phyloP scores from a whole-genome alignment of 495 filamentous ascomycete genomes.

The Oleoguttula mirabilis region DNA sequence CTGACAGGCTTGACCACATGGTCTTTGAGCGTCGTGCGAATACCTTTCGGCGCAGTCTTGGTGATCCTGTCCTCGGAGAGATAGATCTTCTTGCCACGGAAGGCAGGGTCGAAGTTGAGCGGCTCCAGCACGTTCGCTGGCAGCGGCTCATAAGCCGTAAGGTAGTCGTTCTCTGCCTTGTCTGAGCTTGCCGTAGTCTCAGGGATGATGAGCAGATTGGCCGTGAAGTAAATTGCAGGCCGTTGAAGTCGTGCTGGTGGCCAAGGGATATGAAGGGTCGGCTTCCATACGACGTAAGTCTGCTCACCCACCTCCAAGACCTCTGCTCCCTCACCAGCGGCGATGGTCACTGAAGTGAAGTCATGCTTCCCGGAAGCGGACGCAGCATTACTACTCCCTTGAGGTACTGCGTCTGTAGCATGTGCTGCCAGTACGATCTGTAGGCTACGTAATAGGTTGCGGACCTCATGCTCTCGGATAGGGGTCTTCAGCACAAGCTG shows the following conservation, averaged over 20 bases:
- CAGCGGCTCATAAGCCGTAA: slow-evolving; percentile 12
- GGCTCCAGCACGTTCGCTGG: slow-evolving; percentile 19
- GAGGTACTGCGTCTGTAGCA: slow-evolving; percentile 18
- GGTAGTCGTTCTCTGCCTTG: not conserved
- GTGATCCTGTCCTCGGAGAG: slow-evolving; percentile 14
- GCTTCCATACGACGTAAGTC: slow-evolving; percentile 15
- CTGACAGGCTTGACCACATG: slow-evolving; percentile 9
- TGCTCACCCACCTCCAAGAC: slow-evolving; percentile 1
- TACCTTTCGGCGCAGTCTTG: slow-evolving; percentile 7
- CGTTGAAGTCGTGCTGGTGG: slow-evolving; percentile 16
- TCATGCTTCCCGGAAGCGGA: slow-evolving; percentile 15
- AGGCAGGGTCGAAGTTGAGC: slow-evolving; percentile 6
- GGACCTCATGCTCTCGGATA: slow-evolving; percentile 2
- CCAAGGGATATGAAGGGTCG: slow-evolving; percentile 7
- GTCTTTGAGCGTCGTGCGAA: not conserved
- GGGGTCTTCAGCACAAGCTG: slow-evolving; percentile 10
- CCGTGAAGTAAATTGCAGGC: slow-evolving; percentile 21
- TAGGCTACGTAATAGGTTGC: slow-evolving; percentile 4
- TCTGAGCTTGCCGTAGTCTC: not conserved
- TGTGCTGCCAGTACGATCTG: slow-evolving; percentile 14
- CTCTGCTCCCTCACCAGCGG: slow-evolving; percentile 1
- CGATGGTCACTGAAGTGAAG: slow-evolving; percentile 1
- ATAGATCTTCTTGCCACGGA: slow-evolving; percentile 7
- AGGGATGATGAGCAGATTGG: slow-evolving; percentile 3
- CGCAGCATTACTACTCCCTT: slow-evolving; percentile 13